Conservation (phyloP, 176 grass and related monocot species). For the Ensete glaucum region DNA sequence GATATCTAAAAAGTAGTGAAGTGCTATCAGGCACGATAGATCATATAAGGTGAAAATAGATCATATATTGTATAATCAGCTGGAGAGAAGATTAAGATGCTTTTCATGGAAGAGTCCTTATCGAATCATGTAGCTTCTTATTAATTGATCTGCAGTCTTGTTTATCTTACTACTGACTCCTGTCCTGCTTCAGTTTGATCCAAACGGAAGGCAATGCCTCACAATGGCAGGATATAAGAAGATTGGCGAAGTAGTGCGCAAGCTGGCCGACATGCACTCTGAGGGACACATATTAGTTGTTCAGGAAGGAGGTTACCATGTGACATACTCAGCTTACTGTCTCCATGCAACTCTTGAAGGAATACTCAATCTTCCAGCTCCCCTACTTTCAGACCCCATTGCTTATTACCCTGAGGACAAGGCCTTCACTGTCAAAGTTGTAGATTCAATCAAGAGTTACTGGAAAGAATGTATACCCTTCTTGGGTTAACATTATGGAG, state of each 20-base stretch:
- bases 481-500: conserved; percentile 40
- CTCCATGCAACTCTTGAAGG: conserved; percentile 80
- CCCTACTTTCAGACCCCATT: conserved; percentile 59
- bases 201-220: conserved; percentile 87
- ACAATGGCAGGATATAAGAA: conserved; percentile 71
- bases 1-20: too few relatives aligned
- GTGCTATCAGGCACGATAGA: too few relatives aligned
- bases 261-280: conserved; percentile 33
- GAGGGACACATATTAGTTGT: conserved; percentile 55
- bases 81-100: not conserved
- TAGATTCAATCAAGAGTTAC: conserved; percentile 48
- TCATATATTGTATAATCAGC: too few relatives aligned
- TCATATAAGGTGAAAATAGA: too few relatives aligned
- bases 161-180: conserved; percentile 2
- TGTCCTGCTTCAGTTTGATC: conserved; percentile 57
- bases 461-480: conserved; percentile 76
- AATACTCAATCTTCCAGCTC: conserved; percentile 40
- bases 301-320: conserved; percentile 84
- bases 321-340: conserved; percentile 83
- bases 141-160: not conserved
- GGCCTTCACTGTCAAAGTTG: conserved; percentile 38
- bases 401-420: conserved; percentile 77
- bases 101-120: not conserved
- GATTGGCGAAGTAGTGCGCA: conserved; percentile 48
- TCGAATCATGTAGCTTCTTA: not conserved